Evolutionary conservation across 1,284 basidiomycete species (phyloP).

Genomic region (Cryptococcus floricola): DNA sequence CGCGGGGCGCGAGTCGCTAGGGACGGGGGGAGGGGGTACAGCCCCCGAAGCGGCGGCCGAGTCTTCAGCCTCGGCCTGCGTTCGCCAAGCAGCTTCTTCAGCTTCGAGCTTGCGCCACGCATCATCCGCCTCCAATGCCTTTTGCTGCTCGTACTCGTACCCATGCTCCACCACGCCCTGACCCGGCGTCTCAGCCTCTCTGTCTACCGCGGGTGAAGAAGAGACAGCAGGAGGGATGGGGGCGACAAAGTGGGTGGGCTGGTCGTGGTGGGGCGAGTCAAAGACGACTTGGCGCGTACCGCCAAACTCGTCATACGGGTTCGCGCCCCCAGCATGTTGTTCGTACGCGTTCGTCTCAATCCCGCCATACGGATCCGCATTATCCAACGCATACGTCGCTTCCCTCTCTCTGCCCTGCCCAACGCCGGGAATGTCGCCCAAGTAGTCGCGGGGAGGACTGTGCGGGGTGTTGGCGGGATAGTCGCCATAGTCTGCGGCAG

Average conservation of each 20-base stretch:
- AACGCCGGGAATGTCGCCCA: constrained; percentile 5
- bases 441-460: neutral
- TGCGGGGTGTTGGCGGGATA: constrained; percentile 27
- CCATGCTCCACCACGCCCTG: neutral
- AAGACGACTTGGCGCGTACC: constrained; percentile 28
- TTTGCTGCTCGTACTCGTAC: constrained; percentile 47
- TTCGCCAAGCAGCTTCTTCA: constrained; percentile 23
- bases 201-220: neutral
- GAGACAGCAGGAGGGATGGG: neutral
- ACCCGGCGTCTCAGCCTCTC: neutral
- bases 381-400: constrained; percentile 13
- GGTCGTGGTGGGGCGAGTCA: constrained; percentile 28
- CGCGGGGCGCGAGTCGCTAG: constrained; percentile 3
- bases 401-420: constrained; percentile 19
- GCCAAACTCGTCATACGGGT: constrained; percentile 32
- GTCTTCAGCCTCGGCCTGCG: constrained; percentile 6
- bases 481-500: constrained; percentile 38
- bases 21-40: neutral
- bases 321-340: constrained; percentile 2
- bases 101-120: constrained; percentile 18
- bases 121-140: constrained; percentile 27
- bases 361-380: constrained; percentile 30
- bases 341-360: constrained; percentile 20
- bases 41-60: neutral
- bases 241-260: neutral